Base-by-base conservation (phyloP, 371 early-diverging fungal genomes). In the Cokeromyces recurvatus region DNA sequence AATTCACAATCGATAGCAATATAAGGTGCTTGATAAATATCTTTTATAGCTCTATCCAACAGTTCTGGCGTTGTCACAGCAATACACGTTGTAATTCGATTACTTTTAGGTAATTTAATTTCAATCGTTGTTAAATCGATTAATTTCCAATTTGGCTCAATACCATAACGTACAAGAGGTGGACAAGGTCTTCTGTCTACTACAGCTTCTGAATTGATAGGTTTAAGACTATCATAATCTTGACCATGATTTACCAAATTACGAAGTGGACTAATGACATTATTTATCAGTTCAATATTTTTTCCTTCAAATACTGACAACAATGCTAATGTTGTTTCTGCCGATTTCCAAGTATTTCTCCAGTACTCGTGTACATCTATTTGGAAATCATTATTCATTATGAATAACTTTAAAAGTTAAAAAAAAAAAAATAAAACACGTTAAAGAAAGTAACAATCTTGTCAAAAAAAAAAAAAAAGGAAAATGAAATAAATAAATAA, bases 1-100 rank as follows among this genome's bases (percentile, higher is more conserved):
- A 75, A 69, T 37, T 75, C 75, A 43, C 75, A 75, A 34, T 75
- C 75, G 5, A 75, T 16, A 2, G 67, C 57, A 22, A 66, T 42
- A 21, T 32, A 55, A 0, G 32, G 2, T 8, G 47, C 43, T 1
- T 44, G 7, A 1, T 34, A 16, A 8, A 71, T 51, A 2, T 48
- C 43, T 2, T 55, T 40, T 0, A 64, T 27, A 0, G 62, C 55
- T 1, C 35, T 41, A 4, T 66, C 64, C 0, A 75, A 38, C 2
- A 58, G 46, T 23, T 53, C 44, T 21, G 32, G 53, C 0, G 59
- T 69, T 0, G 60, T 57, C 0, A 71, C 59, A 9, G 55, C 47
- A 32, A 62, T 59, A 8, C 55, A 46, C 0, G 37, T 60, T 15
- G 64, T 45, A 3, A 19, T 29, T 29, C 11, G 5, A 11, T 29